A percentile compares a stretch with the other conserved stretches of the same genome.
Evolutionary conservation across 2,329 filamentous ascomycete genomes (phyloP).

Genomic region (Phialophora expanda): DNA sequence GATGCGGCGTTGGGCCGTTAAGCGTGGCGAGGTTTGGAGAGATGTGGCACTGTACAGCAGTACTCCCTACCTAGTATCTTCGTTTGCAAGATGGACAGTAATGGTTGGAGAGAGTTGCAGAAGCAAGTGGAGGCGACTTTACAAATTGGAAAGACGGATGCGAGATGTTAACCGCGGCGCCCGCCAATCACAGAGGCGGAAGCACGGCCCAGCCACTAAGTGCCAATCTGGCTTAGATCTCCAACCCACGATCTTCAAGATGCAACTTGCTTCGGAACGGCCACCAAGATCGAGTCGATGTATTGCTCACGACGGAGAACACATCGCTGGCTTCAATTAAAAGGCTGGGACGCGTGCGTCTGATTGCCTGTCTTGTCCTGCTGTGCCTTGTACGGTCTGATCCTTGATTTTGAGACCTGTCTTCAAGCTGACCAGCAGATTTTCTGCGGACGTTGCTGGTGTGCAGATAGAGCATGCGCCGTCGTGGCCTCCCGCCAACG

Average conservation of each 20-base stretch:
- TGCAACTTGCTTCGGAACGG: background rate
- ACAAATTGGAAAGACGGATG: background rate
- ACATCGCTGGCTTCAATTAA: background rate
- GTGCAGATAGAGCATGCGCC: background rate
- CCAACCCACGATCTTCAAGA: background rate
- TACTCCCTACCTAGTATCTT: conserved; percentile 5
- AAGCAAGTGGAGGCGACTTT: background rate
- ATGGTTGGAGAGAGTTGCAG: conserved; percentile 2
- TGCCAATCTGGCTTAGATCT: background rate
- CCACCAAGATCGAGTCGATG: background rate
- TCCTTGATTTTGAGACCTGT: background rate
- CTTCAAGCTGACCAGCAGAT: background rate
- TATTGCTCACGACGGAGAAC: background rate
- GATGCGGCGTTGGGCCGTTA: conserved; percentile 1
- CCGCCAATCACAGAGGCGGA: background rate
- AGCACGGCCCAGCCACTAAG: background rate
- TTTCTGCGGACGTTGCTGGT: background rate
- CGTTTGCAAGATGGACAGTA: conserved; percentile 1
- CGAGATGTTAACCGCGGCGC: background rate
- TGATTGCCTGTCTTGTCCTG: background rate
- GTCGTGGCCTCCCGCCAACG: background rate
- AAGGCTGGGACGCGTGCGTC: background rate
- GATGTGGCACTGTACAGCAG: conserved; percentile 10
- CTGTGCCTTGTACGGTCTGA: background rate
- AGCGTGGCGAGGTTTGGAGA: conserved; percentile 12